Conservation (phyloP, 2,329 filamentous ascomycete species). For the Neonectria magnoliae region DNA sequence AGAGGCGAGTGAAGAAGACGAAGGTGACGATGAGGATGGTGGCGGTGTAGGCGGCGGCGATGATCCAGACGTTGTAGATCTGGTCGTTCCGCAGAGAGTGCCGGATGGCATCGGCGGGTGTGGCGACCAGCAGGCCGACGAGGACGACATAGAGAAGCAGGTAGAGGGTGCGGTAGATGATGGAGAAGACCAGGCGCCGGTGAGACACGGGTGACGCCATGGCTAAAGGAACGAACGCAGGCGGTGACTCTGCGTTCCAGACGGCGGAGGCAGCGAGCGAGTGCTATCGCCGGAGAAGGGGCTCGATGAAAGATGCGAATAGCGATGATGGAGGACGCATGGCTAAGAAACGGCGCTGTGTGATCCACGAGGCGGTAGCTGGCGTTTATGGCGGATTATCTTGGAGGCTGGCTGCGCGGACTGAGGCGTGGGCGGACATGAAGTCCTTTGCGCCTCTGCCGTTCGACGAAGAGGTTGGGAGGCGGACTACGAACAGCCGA, state of each 20-base stretch:
- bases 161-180: constrained; percentile 85
- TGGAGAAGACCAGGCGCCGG: constrained; percentile 71
- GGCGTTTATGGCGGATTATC: constrained; percentile 27
- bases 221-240: constrained; percentile 7
- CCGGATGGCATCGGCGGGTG: constrained; percentile 82
- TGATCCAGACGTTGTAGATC: constrained; percentile 83
- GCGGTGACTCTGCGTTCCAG: neutral
- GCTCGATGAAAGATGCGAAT: constrained; percentile 23
- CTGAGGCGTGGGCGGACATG: constrained; percentile 29
- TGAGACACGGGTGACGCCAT: constrained; percentile 52
- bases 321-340: constrained; percentile 38
- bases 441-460: constrained; percentile 14
- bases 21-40: constrained; percentile 76
- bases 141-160: constrained; percentile 79
- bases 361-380: constrained; percentile 28
- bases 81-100: constrained; percentile 75
- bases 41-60: constrained; percentile 78
- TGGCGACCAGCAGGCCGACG: constrained; percentile 77
- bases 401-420: constrained; percentile 37
- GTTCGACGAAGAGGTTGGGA: constrained; percentile 31
- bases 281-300: constrained; percentile 18
- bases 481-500: neutral
- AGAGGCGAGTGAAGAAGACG: constrained; percentile 85
- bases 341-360: constrained; percentile 36
- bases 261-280: neutral